These are phyloP conservation scores for Xerocomellus dryophilus DNA, from an alignment of 768 basidiomycete species.

Conservation along the genomic window DNA sequence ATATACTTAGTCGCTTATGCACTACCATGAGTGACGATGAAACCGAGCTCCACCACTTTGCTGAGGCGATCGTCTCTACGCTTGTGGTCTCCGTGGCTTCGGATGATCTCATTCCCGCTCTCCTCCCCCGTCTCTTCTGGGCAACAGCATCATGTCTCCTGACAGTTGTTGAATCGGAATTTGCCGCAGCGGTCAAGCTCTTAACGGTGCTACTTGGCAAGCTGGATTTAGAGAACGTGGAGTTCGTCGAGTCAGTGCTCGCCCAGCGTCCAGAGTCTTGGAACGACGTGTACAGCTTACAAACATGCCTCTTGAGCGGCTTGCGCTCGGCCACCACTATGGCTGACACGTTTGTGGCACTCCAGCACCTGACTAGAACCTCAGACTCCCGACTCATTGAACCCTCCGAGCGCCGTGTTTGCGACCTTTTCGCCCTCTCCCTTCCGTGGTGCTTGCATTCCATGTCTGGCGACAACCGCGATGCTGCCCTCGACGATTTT, in stretches of 20 bases:
- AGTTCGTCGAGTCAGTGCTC: constrained; percentile 65
- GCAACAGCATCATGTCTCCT: constrained; percentile 75
- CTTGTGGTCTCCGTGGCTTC: constrained; percentile 59
- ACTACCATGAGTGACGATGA: constrained; percentile 79
- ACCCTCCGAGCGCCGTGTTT: constrained; percentile 62
- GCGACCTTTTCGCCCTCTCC: constrained; percentile 77
- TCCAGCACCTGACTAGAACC: constrained; percentile 60
- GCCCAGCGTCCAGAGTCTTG: constrained; percentile 69
- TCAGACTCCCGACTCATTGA: constrained; percentile 69
- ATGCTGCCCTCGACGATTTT: constrained; percentile 62
- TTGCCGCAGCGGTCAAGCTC: constrained; percentile 60
- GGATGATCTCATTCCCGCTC: constrained; percentile 52
- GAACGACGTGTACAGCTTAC: constrained; percentile 61
- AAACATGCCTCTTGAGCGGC: constrained; percentile 70
- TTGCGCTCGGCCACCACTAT: constrained; percentile 76
- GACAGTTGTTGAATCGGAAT: constrained; percentile 82
- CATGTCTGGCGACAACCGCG: constrained; percentile 60
- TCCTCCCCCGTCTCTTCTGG: constrained; percentile 88
- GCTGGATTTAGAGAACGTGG: constrained; percentile 66
- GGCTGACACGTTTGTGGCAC: constrained; percentile 60
- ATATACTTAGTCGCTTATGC: constrained; percentile 78
- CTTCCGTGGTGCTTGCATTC: constrained; percentile 89
- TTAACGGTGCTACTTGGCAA: constrained; percentile 63
- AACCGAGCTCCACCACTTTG: constrained; percentile 76
- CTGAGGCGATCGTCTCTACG: constrained; percentile 77